phyloP scores from a whole-genome alignment of 192 early-diverging fungal species.

The Entomortierella beljakovae region DNA sequence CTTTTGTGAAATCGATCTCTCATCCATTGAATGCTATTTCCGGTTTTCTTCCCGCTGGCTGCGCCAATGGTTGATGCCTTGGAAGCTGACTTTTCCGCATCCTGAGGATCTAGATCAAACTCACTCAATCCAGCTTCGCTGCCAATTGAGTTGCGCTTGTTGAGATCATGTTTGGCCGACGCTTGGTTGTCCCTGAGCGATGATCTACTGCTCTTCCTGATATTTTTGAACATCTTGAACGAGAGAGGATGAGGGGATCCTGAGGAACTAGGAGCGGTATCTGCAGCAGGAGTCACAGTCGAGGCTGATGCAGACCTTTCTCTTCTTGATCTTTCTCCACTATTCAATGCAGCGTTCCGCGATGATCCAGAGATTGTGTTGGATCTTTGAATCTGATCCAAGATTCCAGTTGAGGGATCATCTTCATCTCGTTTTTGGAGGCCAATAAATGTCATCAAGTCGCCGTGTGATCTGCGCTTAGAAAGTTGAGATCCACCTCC shows the following conservation, averaged over 20 bases:
- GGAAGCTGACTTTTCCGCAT: conserved; percentile 1
- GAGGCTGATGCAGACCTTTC: conserved; percentile 40
- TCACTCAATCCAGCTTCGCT: conserved; percentile 25
- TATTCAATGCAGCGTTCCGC: conserved; percentile 2
- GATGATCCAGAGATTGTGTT: conserved; percentile 16
- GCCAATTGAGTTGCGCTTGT: conserved; percentile 23
- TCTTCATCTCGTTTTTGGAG: conserved; percentile 38
- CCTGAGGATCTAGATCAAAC: conserved; percentile 6
- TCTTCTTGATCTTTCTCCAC: neutral
- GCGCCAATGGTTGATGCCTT: neutral
- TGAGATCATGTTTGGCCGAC: neutral
- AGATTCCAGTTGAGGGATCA: neutral
- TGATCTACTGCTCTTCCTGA: conserved; percentile 36
- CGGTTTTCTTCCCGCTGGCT: conserved; percentile 1
- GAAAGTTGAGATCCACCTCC: conserved; percentile 5
- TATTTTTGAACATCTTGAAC: conserved; percentile 45
- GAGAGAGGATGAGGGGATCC: conserved; percentile 20
- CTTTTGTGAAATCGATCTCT: conserved; percentile 45
- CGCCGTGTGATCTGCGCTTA: conserved; percentile 40
- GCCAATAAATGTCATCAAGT: conserved; percentile 36
- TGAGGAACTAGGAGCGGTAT: neutral
- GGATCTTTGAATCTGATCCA: conserved; percentile 9
- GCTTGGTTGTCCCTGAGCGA: conserved; percentile 9
- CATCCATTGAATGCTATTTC: conserved; percentile 45
- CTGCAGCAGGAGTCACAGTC: conserved; percentile 2